Base-by-base conservation (phyloP, 768 basidiomycete species). In the Polyporus arcularius region DNA sequence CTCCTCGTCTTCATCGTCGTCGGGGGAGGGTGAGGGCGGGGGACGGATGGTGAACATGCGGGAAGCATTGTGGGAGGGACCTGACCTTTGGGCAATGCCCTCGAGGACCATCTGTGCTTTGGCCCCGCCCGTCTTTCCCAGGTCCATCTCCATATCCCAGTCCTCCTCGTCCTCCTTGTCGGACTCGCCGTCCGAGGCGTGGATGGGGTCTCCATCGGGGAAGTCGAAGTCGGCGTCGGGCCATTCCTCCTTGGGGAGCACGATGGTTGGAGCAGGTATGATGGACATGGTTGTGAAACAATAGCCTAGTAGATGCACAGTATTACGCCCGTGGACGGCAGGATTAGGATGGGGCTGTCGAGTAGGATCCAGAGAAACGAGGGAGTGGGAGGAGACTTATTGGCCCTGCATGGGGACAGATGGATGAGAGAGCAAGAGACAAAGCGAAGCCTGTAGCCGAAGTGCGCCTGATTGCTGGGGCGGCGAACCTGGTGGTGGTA, bases 191-290 rank as follows among this genome's bases (percentile, higher is more conserved):
- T 80, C 82, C 28, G 80, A 80, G 40, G 87, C 74, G 66, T 87
- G 84, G 53, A 91, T 82, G 51, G 84, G 79, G 50, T 83, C 83
- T 45, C 84, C 91, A 50, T 94, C 92, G 56, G 89, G 87, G 21
- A 94, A 77, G 71, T 92, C 92, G 71, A 94, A 93, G 75, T 94
- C 92, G 62, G 89, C 88, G 73, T 94, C 92, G 46, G 84, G 81
- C 91, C 92, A 94, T 77, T 92, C 90, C 75, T 94, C 91, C 63
- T 83, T 82, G 57, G 80, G 73, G 41, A 79, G 68, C 43, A 77
- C 74, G 63, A 81, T 76, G 48, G 82, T 75, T 12, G 86, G 87
- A 5, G 87, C 83, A 40, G 83, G 84, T 42, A 86, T 77, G 53
- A 87, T 76, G 57, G 79, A 72, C 88, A 90, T 90, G 55, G 56